Evolutionary conservation across 306 rosid genomes (phyloP), one percentile per base, ranked within the genome.

Genomic region (Senna tora): DNA sequence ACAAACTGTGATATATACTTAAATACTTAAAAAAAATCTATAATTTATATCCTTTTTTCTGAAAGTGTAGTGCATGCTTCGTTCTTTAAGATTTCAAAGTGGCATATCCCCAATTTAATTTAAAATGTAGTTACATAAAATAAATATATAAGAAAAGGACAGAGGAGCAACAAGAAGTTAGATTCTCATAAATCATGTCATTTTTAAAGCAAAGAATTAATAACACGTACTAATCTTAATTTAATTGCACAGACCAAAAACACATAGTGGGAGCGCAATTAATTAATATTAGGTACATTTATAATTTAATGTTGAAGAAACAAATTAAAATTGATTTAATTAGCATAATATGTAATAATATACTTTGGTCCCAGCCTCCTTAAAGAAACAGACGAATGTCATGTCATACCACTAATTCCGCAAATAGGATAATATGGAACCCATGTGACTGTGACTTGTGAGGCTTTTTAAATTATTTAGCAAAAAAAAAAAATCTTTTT

Each of bases 401-500:
- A 21, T 61, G 47, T 17, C 67, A 61, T 5, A 45, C n/a, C 47
- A n/a, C 30, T 21, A 47, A 47, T 47, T 14, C 15, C 41, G 13
- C 10, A 16, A 11, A n/a, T n/a, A 33, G 4, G 17, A 61, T 5
- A 36, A 61, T 36, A 36, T 36, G 9, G 38, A 10, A 6, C 49
- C 67, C 67, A 61, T 61, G 67, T 38, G 66, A 60, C 39, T 16
- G 43, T 41, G 12, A 14, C 6, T 7, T 45, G 65, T 9, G 21
- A 34, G 28, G 28, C 28, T 59, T 7, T 17, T 61, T 9, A n/a
- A n/a, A n/a, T n/a, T n/a, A n/a, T n/a, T n/a, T n/a, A n/a, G n/a
- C n/a, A n/a, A n/a, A n/a, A n/a, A n/a, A n/a, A n/a, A n/a, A n/a
- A n/a, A n/a, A n/a, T n/a, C n/a, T n/a, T n/a, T n/a, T n/a, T n/a